Evolutionary conservation across 305 asterid species (phyloP).

Genomic region (Petunia hybrid): DNA sequence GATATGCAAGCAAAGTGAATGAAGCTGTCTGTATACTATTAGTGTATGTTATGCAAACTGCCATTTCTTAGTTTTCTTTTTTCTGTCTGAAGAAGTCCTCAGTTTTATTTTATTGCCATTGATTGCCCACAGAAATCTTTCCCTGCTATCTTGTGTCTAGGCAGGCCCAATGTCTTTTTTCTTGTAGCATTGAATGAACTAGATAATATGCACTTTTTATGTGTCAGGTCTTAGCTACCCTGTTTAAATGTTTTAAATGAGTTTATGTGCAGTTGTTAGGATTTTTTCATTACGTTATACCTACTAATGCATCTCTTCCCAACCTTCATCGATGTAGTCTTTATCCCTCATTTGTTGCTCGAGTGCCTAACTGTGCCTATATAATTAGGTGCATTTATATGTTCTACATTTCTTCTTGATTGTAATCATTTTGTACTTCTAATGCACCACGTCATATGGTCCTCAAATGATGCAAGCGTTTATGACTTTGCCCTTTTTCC

Average conservation of each 20-base stretch:
- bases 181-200: slow-evolving; percentile 2
- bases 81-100: neutral
- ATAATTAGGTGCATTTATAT: slow-evolving; percentile 14
- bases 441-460: slow-evolving; percentile 11
- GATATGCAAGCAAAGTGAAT: neutral
- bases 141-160: neutral
- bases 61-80: too few relatives aligned
- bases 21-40: too few relatives aligned
- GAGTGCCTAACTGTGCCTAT: slow-evolving; percentile 1
- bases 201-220: neutral
- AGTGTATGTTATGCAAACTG: too few relatives aligned
- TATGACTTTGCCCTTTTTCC: neutral
- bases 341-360: neutral
- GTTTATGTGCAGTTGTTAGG: slow-evolving; percentile 27
- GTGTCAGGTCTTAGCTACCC: slow-evolving; percentile 8
- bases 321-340: too few relatives aligned
- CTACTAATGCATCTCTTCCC: neutral
- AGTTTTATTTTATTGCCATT: neutral
- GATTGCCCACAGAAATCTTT: neutral
- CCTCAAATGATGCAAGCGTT: neutral
- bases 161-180: slow-evolving; percentile 3
- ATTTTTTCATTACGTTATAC: slow-evolving; percentile 9
- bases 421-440: neutral
- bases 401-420: slow-evolving; percentile 22
- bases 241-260: slow-evolving; percentile 23